A percentile compares a stretch with the other conserved stretches of the same genome.
Conservation (phyloP, 2,329 filamentous ascomycete species). For the Byssochlamys sp. region DNA sequence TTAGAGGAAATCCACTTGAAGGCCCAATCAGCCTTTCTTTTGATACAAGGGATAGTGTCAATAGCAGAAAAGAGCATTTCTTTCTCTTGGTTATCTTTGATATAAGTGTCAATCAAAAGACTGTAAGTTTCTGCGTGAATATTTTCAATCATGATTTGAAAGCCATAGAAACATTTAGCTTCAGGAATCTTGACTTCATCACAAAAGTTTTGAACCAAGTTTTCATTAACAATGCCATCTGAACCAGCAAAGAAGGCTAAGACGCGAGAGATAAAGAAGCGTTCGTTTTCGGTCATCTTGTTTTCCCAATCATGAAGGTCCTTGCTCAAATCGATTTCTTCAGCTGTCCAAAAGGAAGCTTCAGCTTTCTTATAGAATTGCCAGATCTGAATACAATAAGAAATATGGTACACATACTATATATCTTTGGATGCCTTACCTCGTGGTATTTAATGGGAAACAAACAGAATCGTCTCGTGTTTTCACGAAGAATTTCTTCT, state of each 20-base stretch:
- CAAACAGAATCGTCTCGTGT: no score
- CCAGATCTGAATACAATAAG: no score
- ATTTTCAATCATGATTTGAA: conserved; percentile 99
- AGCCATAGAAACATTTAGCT: conserved; percentile 98
- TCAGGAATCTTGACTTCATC: conserved; percentile 94
- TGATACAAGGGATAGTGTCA: conserved; percentile 96
- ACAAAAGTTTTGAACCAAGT: conserved; percentile 95
- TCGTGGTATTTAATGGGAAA: conserved; percentile 99
- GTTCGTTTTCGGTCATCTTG: conserved; percentile 88
- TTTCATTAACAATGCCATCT: conserved; percentile 98
- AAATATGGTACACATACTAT: no score
- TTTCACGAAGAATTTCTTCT: no score
- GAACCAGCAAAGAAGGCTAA: conserved; percentile 98
- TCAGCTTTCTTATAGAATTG: conserved; percentile 99
- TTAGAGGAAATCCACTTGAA: conserved; percentile 88
- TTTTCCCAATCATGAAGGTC: conserved; percentile 99
- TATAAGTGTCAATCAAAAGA: conserved; percentile 96
- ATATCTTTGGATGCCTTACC: no score
- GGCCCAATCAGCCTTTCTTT: conserved; percentile 98
- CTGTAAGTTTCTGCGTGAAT: conserved; percentile 99
- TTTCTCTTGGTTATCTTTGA: conserved; percentile 96
- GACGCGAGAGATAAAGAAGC: conserved; percentile 96
- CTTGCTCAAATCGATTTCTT: conserved; percentile 98
- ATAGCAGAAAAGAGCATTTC: conserved; percentile 91
- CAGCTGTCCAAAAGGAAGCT: conserved; percentile 98